These are phyloP conservation scores for Rhizopogon rudus DNA, from an alignment of 768 basidiomycete genomes.

Conservation along the genomic window DNA sequence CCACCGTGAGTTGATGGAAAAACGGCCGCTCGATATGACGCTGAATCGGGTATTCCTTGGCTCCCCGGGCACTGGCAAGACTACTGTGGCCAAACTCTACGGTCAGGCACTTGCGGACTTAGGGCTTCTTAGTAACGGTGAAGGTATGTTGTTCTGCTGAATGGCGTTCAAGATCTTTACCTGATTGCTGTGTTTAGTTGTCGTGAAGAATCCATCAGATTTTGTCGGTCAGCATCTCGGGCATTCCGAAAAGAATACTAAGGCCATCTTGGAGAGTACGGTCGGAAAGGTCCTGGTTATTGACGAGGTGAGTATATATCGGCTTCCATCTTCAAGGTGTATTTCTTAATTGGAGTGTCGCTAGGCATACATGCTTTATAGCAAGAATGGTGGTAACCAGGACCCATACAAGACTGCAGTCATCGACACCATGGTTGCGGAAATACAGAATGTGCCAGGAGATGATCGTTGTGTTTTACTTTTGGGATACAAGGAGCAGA, in stretches of 20 bases:
- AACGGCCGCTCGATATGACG: constrained; percentile 41
- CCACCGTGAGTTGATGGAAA: constrained; percentile 45
- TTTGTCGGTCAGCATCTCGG: constrained; percentile 57
- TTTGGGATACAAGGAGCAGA: constrained; percentile 60
- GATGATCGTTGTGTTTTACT: constrained; percentile 68
- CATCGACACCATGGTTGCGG: constrained; percentile 72
- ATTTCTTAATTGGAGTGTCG: not conserved
- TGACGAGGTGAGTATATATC: constrained; percentile 46
- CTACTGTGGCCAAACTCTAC: constrained; percentile 58
- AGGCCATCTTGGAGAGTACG: constrained; percentile 52
- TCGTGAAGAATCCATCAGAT: constrained; percentile 64
- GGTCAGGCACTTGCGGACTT: constrained; percentile 54
- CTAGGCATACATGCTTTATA: constrained; percentile 69
- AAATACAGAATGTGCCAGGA: constrained; percentile 63
- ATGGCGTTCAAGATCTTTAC: not conserved
- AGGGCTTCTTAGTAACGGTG: constrained; percentile 55
- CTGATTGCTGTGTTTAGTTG: constrained; percentile 33
- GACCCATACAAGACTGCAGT: constrained; percentile 64
- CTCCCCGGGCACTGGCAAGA: constrained; percentile 62
- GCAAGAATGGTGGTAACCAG: constrained; percentile 24
- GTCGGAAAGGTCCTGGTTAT: constrained; percentile 67
- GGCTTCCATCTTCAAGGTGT: not conserved
- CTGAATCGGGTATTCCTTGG: constrained; percentile 62
- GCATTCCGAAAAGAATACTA: constrained; percentile 60
- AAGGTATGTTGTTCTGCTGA: constrained; percentile 37